phyloP scores from a whole-genome alignment of 495 filamentous ascomycete genomes.

The Filosporella fistucella region DNA sequence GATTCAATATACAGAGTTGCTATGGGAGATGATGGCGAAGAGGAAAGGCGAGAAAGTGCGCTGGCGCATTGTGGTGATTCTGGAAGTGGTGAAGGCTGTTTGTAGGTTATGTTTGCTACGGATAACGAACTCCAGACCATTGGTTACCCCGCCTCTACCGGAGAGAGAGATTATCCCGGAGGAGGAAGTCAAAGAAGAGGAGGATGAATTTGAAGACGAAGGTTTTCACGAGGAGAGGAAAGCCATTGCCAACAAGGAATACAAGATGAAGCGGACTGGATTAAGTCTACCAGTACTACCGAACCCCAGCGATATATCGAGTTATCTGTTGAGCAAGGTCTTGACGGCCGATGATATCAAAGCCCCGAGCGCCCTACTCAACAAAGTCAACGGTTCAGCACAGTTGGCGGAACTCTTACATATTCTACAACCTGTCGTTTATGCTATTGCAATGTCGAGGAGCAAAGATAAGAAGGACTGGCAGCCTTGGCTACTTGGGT shows the following conservation, averaged over 20 bases:
- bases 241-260: constrained; percentile 42
- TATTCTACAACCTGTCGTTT: constrained; percentile 83
- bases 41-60: constrained; percentile 71
- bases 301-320: constrained; percentile 70
- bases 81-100: constrained; percentile 83
- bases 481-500: constrained; percentile 86
- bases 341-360: constrained; percentile 96
- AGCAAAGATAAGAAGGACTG: constrained; percentile 62
- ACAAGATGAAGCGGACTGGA: constrained; percentile 95
- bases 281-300: constrained; percentile 78
- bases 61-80: constrained; percentile 84
- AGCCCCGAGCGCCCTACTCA: constrained; percentile 75
- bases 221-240: constrained; percentile 6
- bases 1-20: constrained; percentile 85
- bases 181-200: constrained; percentile 35
- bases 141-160: constrained; percentile 80
- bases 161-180: constrained; percentile 71
- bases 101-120: constrained; percentile 79
- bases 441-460: constrained; percentile 78
- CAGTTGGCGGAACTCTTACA: constrained; percentile 84
- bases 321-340: constrained; percentile 85
- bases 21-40: constrained; percentile 80
- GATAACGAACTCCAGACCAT: constrained; percentile 78
- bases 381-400: constrained; percentile 63
- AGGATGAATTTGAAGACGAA: constrained; percentile 25